phyloP scores from a whole-genome alignment of 768 basidiomycete genomes.

The Plicaturopsis crispa region DNA sequence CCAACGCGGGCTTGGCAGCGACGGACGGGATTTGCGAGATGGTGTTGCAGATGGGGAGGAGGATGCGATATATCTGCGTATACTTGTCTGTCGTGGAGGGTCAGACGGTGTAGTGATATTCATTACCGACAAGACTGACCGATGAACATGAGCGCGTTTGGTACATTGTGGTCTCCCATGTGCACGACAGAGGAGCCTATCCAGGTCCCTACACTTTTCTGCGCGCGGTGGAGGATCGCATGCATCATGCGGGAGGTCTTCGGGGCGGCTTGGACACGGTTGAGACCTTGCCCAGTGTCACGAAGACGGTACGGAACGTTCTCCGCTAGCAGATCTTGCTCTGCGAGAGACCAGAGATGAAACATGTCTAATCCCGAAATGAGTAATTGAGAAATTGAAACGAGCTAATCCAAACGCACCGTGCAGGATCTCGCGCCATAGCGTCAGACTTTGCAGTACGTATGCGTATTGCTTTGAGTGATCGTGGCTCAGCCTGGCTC shows the following conservation, averaged over 20 bases:
- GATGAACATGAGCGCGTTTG: conserved; percentile 82
- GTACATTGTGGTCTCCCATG: conserved; percentile 85
- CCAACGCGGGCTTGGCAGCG: conserved; percentile 59
- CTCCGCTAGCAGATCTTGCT: conserved; percentile 76
- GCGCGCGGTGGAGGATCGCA: conserved; percentile 75
- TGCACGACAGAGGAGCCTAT: conserved; percentile 83
- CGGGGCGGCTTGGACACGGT: conserved; percentile 80
- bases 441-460: conserved; percentile 77
- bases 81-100: conserved; percentile 59
- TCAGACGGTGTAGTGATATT: background rate
- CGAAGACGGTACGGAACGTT: conserved; percentile 70
- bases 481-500: conserved; percentile 77
- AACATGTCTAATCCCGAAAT: conserved; percentile 64
- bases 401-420: conserved; percentile 32
- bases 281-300: conserved; percentile 87
- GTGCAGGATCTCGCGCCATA: conserved; percentile 83
- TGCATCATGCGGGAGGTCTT: conserved; percentile 92
- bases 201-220: conserved; percentile 76
- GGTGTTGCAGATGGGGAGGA: conserved; percentile 80
- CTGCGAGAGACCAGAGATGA: conserved; percentile 75
- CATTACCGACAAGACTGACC: conserved; percentile 23
- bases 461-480: conserved; percentile 82
- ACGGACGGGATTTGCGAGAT: conserved; percentile 66
- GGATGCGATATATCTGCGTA: conserved; percentile 86
- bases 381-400: conserved; percentile 3